Conservation (phyloP, 2,329 filamentous ascomycete species). For the Harringtonia aguacate region DNA sequence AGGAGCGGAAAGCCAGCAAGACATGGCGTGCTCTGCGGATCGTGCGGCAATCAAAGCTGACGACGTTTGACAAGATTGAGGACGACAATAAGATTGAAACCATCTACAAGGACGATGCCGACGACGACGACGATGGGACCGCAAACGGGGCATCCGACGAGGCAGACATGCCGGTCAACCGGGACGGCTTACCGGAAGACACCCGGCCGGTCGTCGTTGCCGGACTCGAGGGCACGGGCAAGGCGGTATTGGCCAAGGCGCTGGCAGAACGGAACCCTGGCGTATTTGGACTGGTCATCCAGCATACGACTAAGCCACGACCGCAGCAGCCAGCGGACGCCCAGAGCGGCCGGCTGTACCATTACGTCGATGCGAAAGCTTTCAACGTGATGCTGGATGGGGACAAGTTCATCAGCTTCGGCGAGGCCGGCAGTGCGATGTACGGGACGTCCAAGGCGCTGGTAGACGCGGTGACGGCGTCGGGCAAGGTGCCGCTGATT, state of each 20-base stretch:
- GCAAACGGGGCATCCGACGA: neutral
- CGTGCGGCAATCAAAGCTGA: constrained; percentile 62
- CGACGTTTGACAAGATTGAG: constrained; percentile 78
- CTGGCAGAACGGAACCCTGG: constrained; percentile 54
- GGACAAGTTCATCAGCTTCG: constrained; percentile 48
- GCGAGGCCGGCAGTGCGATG: constrained; percentile 33
- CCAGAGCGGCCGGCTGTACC: neutral
- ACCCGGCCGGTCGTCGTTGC: constrained; percentile 53
- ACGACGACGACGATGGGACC: constrained; percentile 33
- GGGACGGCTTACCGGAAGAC: constrained; percentile 31
- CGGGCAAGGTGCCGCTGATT: constrained; percentile 50
- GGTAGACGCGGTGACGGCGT: constrained; percentile 38
- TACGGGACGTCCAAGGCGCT: constrained; percentile 47
- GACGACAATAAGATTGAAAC: constrained; percentile 60
- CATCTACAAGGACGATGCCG: constrained; percentile 55
- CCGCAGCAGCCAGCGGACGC: neutral
- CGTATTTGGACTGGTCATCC: constrained; percentile 49
- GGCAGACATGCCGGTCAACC: constrained; percentile 13
- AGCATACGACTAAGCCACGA: constrained; percentile 35
- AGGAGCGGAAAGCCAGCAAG: constrained; percentile 74
- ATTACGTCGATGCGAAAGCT: constrained; percentile 35
- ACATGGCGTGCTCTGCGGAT: constrained; percentile 83
- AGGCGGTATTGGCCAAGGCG: constrained; percentile 50
- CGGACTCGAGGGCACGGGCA: constrained; percentile 51
- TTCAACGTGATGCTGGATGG: constrained; percentile 50